Evolutionary conservation across 257 asterid species (phyloP), one percentile per base, ranked within the genome.

Genomic region (Rubia yunnanensis): DNA sequence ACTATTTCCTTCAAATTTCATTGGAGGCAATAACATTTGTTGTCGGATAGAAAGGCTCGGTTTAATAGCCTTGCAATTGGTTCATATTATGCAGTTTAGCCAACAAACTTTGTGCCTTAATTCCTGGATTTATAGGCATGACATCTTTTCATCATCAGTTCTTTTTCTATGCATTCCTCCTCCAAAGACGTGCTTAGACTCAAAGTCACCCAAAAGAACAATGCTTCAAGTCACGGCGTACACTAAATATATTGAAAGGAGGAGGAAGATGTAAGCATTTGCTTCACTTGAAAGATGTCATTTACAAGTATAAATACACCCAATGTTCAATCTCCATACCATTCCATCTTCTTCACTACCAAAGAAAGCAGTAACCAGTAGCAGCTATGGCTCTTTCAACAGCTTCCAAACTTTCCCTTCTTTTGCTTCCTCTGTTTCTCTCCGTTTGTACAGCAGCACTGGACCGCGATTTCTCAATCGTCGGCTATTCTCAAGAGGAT

Each of bases 401-500:
- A 15, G 27, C 68, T 59, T 60, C 77, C 52, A 84, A 80, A 35
- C 70, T 79, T 34, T 71, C 70, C 14, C 65, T 86, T 70, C 65
- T 84, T 15, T 76, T 81, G 3, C 54, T 69, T 14, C 65, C 82
- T 7, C 23, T 74, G 10, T 46, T 77, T 0, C 41, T 86, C 65
- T 65, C 64, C 7, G 58, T 73, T 8, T 36, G 70, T 62, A 17
- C 52, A 44, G 30, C 73, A 13, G 28, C 80, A 35, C 39, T 64
- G 3, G 83, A 78, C n/a, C 74, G 71, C 3, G 85, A 86, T 38
- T 82, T 79, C 79, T 86, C 91, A 3, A 84, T 84, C 30, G 77
- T 82, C 13, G 91, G 91, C 22, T 86, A 82, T 60, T 60, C 88
- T 20, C 82, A 83, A 0, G 85, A 82, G 3, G 91, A 84, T 49